Base-by-base conservation (phyloP, 2,329 filamentous ascomycete species). In the Chaetomium strumarium region DNA sequence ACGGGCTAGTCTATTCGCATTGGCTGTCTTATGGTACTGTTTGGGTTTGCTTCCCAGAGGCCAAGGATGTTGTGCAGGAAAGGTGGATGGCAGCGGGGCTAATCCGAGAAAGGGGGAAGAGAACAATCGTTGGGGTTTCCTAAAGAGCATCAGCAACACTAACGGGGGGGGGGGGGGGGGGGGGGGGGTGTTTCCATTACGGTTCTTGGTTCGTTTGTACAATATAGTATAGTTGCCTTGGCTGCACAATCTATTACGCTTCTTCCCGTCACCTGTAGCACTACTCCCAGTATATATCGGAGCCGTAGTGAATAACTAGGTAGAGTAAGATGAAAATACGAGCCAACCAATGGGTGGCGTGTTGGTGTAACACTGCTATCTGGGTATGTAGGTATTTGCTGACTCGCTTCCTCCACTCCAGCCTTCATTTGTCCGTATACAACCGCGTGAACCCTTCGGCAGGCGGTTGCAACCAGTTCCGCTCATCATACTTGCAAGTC, bases 401-500 rank as follows among this genome's bases (percentile, higher is more conserved):
- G 10, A 34, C 13, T 24, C 3, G 8, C 16, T 7, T 29, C 13
- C 36, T 14, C 34, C 14, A 10, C 13, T 14, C 7, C 11, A 10
- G 37, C 40, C 48, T 1, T 3, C 19, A 55, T 58, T 60, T 46
- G 61, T 19, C 55, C 38, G 85, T 7, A 55, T 59, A 61, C 47
- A 62, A 20, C 55, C 38, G 85, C 7, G 86, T 91, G 66, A 99
- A 96, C 0, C 89, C 91, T 39, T 80, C 80, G 38, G 76, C 74
- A 0, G 90, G 86, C 53, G 91, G 90, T 73, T 96, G 92, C 68
- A 99, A 70, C 93, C 93, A 97, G 70, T 99, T 99, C 70, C 78
- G 78, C 70, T 79, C 79, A 70, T 97, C 93, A 68, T 97, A 99
- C 50, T 73, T 75, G 40, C 83, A 75, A 0, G 70, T 78, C 17